Percentiles rank a stretch among this genome's conserved stretches.
Conservation (phyloP, 2,329 filamentous ascomycete species). For the Colletotrichum tofieldiae region DNA sequence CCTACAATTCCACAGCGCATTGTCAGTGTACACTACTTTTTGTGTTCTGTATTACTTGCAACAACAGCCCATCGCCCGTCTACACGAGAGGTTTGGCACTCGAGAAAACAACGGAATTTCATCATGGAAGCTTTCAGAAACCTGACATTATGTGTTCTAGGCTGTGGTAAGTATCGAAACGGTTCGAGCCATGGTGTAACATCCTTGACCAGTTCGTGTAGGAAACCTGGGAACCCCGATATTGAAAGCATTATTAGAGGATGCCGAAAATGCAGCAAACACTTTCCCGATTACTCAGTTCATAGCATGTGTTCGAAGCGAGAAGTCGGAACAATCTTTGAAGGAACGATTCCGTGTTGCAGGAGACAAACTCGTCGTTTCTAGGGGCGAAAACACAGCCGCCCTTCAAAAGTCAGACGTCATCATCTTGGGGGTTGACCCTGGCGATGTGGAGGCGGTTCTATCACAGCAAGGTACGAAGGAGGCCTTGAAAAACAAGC, state of each 20-base stretch:
- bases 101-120: neutral
- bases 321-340: slow-evolving; percentile 46
- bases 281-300: slow-evolving; percentile 47
- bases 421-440: slow-evolving; percentile 64
- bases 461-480: slow-evolving; percentile 55
- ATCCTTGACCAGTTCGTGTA: slow-evolving; percentile 21
- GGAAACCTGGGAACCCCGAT: slow-evolving; percentile 53
- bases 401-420: slow-evolving; percentile 57
- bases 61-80: too few relatives aligned
- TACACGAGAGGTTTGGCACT: too few relatives aligned
- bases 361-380: slow-evolving; percentile 43
- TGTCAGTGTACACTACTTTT: neutral
- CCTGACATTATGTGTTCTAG: slow-evolving; percentile 40
- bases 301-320: slow-evolving; percentile 51
- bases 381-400: slow-evolving; percentile 53
- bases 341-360: slow-evolving; percentile 44
- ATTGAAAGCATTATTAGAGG: slow-evolving; percentile 46
- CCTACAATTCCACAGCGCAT: too few relatives aligned
- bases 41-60: neutral
- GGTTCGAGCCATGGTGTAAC: too few relatives aligned
- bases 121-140: slow-evolving; percentile 12
- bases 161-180: slow-evolving; percentile 37
- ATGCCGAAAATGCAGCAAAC: slow-evolving; percentile 25
- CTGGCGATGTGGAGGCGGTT: slow-evolving; percentile 57
- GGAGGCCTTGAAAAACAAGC: slow-evolving; percentile 58